Conservation (phyloP, 352 stramenopile genomes). For the Globisporangium okanoganense region DNA sequence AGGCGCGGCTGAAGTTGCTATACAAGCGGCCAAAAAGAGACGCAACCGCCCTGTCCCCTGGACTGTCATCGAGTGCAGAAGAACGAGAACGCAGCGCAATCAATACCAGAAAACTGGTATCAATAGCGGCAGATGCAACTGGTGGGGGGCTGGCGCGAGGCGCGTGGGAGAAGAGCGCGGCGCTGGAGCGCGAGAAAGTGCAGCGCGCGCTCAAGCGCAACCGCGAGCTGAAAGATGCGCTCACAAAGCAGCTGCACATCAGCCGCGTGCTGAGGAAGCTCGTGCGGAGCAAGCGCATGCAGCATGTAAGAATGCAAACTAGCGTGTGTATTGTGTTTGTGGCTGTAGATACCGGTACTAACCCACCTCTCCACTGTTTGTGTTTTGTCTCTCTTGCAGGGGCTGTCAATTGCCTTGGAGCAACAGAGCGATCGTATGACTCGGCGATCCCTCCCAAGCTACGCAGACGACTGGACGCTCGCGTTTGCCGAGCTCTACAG, state of each 20-base stretch:
- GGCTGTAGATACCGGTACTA: background rate
- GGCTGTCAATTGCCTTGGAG: background rate
- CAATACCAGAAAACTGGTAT: background rate
- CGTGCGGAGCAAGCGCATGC: background rate
- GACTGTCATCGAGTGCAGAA: background rate
- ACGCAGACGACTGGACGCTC: background rate
- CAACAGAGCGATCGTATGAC: background rate
- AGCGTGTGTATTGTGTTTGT: background rate
- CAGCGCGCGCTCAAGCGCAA: background rate
- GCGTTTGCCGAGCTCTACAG: conserved; percentile 3
- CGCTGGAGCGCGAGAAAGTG: background rate
- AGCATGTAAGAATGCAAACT: background rate
- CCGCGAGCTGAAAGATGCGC: conserved; percentile 1
- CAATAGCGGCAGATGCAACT: too few relatives aligned
- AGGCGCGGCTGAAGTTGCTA: background rate
- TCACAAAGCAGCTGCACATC: background rate
- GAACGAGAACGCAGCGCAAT: background rate
- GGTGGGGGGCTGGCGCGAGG: too few relatives aligned
- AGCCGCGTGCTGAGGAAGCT: background rate
- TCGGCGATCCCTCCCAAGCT: background rate
- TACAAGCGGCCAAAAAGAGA: background rate
- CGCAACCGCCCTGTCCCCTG: background rate
- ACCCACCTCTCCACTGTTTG: background rate
- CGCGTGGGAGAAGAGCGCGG: background rate
- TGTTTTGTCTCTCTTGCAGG: background rate